Conservation (phyloP, 2,329 filamentous ascomycete genomes). For the Rosellinia necatrix region DNA sequence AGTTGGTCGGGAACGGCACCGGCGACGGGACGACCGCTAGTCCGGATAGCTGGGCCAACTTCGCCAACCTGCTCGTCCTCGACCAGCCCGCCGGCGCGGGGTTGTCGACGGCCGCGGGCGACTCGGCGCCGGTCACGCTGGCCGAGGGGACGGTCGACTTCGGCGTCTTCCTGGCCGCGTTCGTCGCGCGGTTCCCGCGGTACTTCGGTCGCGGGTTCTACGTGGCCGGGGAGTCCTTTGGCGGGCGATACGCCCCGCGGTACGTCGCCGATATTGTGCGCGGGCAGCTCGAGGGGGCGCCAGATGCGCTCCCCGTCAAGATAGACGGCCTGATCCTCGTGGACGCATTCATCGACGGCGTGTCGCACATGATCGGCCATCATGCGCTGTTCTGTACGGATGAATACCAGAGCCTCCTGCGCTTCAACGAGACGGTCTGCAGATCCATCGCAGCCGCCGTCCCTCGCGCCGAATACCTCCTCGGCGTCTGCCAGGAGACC, state of each 20-base stretch:
- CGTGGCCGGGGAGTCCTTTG: constrained; percentile 18
- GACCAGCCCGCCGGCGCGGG: constrained; percentile 20
- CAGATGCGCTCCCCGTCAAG: background rate
- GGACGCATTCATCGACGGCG: constrained; percentile 13
- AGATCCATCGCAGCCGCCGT: background rate
- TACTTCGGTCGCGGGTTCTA: constrained; percentile 17
- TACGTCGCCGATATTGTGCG: constrained; percentile 10
- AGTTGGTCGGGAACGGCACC: background rate
- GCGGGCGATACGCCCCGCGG: constrained; percentile 12
- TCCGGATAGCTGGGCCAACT: constrained; percentile 17
- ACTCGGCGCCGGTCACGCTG: constrained; percentile 6
- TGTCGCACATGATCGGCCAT: constrained; percentile 5
- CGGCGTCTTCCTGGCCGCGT: constrained; percentile 6
- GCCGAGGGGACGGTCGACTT: constrained; percentile 9
- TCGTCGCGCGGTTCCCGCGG: constrained; percentile 9
- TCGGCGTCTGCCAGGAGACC: constrained; percentile 3
- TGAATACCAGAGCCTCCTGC: constrained; percentile 18
- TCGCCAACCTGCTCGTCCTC: constrained; percentile 14
- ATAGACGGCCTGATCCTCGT: constrained; percentile 18
- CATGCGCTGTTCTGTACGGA: constrained; percentile 17
- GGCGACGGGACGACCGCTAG: background rate
- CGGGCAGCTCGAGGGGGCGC: background rate
- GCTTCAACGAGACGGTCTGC: constrained; percentile 14
- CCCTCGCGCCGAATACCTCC: constrained; percentile 8
- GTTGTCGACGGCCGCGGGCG: background rate